Evolutionary conservation across 2,329 filamentous ascomycete species (phyloP).

Genomic region (Fusarium solani-melongenae): DNA sequence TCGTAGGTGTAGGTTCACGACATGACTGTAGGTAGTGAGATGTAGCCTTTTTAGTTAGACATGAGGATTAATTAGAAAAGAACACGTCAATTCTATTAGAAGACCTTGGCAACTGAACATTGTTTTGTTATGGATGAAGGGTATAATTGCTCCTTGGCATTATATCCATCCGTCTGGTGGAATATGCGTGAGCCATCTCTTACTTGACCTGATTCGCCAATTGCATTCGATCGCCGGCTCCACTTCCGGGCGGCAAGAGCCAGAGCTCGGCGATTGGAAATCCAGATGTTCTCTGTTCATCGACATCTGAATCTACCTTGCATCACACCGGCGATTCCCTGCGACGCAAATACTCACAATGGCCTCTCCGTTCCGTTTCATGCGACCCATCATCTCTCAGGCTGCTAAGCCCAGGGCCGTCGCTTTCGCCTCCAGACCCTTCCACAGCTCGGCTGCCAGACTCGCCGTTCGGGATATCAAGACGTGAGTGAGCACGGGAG

Average conservation of each 20-base stretch:
- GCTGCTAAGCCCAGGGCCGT: constrained; percentile 28
- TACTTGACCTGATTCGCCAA: constrained; percentile 20
- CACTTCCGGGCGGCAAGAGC: constrained; percentile 14
- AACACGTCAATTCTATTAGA: background rate
- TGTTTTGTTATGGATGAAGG: background rate
- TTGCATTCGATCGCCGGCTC: constrained; percentile 2
- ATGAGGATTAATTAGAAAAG: background rate
- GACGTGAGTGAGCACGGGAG: constrained; percentile 45
- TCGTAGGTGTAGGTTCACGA: background rate
- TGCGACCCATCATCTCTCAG: constrained; percentile 32
- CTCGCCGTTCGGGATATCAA: constrained; percentile 59
- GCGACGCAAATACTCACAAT: constrained; percentile 17
- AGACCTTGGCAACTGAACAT: background rate
- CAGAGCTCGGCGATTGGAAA: constrained; percentile 34
- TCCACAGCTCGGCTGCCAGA: constrained; percentile 53
- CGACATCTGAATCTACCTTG: background rate
- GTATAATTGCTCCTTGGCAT: background rate
- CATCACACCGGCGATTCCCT: background rate
- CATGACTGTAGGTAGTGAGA: background rate
- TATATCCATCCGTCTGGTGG: background rate
- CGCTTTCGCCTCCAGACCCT: constrained; percentile 35
- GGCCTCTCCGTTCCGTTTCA: constrained; percentile 30
- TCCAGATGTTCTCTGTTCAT: constrained; percentile 16
- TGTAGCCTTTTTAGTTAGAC: background rate
- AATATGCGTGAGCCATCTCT: background rate